Evolutionary conservation across 139 green algal species (phyloP), one percentile per base, ranked within the genome.

Genomic region (Chlorella sp.): DNA sequence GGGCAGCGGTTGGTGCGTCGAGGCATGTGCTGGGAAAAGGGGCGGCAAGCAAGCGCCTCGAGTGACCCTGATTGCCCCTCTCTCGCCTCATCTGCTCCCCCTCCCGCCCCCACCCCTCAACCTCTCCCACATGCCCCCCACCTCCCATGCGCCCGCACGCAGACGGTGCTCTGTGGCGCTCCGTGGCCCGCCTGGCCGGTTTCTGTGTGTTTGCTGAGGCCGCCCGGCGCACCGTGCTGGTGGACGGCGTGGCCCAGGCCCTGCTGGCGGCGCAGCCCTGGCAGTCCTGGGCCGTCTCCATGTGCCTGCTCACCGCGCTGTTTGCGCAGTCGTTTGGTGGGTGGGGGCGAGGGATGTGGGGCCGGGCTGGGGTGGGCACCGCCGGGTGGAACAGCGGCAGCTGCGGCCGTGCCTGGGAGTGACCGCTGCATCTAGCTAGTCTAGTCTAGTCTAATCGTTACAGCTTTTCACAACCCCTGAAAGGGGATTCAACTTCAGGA

Each of bases 241-340:
- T 64, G 14, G 61, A 78, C 36, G 68, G 37, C 83, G 40, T 60
- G 36, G 37, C 39, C 36, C 83, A 75, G 32, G 7, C 68, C 11
- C 7, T 73, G 21, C 81, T 86, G 57, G 57, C 53, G 5, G 53
- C 81, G 3, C 81, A 86, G 81, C 81, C 81, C 57, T 86, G 81
- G 81, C 81, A 86, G n/a, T 21, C 57, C 16, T 86, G 60, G n/a
- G 81, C 81, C 3, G 19, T 75, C 30, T 34, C n/a, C 57, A 53
- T 32, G n/a, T 34, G n/a, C 66, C 19, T 88, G 84, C 84, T 88
- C 39, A 78, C 61, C 34, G 83, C 83, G 36, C 83, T 87, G 24
- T 87, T 79, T 64, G 83, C 83, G 15, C 83, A 87, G 36, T 79
- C 30, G 36, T 87, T 79, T n/a, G 83, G 83, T 87, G 83, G 39